Conservation (phyloP, 805 yeast species). For the Suhomyces faveliae region DNA sequence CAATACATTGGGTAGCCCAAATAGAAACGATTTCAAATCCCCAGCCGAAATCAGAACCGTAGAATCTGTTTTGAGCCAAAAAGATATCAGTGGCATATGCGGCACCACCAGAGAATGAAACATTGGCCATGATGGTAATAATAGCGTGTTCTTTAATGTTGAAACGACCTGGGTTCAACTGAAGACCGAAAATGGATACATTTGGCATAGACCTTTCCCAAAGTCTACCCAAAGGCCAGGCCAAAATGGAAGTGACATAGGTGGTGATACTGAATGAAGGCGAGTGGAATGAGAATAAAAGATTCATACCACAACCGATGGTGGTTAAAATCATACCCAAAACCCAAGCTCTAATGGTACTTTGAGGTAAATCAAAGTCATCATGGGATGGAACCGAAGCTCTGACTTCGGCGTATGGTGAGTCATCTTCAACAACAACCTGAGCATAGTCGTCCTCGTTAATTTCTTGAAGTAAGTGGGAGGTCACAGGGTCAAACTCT, state of each 20-base stretch:
- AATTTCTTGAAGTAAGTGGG: constrained; percentile 21
- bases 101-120: constrained; percentile 40
- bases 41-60: constrained; percentile 43
- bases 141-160: constrained; percentile 61
- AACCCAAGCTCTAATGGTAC: constrained; percentile 56
- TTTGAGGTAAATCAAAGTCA: constrained; percentile 48
- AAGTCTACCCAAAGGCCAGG: constrained; percentile 57
- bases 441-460: constrained; percentile 40
- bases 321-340: constrained; percentile 50
- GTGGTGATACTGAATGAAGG: constrained; percentile 53
- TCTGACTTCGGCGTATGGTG: constrained; percentile 69
- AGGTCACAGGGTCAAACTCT: constrained; percentile 35
- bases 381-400: constrained; percentile 56
- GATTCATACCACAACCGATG: constrained; percentile 58
- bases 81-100: constrained; percentile 61
- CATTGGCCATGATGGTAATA: constrained; percentile 53
- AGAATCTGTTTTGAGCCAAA: constrained; percentile 50
- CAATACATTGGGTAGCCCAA: constrained; percentile 60
- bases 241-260: constrained; percentile 56
- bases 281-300: constrained; percentile 55
- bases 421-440: constrained; percentile 40
- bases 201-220: constrained; percentile 43
- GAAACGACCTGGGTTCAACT: constrained; percentile 60
- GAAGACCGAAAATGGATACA: constrained; percentile 30
- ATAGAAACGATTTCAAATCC: constrained; percentile 56